Conservation (phyloP, 208 protist genomes). For the Trypanosoma melophagium region DNA sequence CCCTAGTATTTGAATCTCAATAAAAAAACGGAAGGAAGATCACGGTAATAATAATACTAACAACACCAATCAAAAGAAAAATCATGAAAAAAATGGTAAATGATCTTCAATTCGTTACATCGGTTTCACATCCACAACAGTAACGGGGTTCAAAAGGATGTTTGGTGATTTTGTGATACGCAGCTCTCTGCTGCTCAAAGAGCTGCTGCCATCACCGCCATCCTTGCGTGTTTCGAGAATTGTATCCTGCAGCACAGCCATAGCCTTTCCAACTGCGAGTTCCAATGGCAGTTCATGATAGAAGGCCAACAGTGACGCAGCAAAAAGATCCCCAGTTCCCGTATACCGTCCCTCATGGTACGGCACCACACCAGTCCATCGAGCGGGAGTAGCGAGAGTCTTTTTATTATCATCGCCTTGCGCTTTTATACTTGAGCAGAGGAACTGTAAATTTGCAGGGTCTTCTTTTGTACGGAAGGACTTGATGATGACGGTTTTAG, state of each 20-base stretch:
- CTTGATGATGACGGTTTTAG: constrained; percentile 83
- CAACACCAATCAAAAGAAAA: no score
- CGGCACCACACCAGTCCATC: constrained; percentile 67
- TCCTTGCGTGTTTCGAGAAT: constrained; percentile 56
- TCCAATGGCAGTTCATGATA: constrained; percentile 47
- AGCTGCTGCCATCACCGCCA: constrained; percentile 47
- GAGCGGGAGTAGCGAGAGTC: no score
- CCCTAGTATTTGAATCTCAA: no score
- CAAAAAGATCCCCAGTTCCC: constrained; percentile 85
- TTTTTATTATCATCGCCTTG: no score
- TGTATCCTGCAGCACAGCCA: constrained; percentile 85
- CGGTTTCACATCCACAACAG: constrained; percentile 34
- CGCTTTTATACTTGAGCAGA: no score
- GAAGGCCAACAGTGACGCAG: constrained; percentile 72
- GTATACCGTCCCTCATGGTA: constrained; percentile 83
- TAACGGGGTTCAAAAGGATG: constrained; percentile 50
- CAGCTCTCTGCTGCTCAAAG: constrained; percentile 70
- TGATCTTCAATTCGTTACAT: no score
- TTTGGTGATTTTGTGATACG: constrained; percentile 59
- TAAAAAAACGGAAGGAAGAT: no score
- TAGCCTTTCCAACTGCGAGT: constrained; percentile 67
- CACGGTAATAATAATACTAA: no score
- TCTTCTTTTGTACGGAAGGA: constrained; percentile 60
- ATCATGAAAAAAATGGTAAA: no score
- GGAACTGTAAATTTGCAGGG: constrained; percentile 48